A percentile compares a stretch with the other conserved stretches of the same genome.
These are phyloP conservation scores for Brassica juncea DNA, from an alignment of 345 rosid genomes.

Conservation along the genomic window DNA sequence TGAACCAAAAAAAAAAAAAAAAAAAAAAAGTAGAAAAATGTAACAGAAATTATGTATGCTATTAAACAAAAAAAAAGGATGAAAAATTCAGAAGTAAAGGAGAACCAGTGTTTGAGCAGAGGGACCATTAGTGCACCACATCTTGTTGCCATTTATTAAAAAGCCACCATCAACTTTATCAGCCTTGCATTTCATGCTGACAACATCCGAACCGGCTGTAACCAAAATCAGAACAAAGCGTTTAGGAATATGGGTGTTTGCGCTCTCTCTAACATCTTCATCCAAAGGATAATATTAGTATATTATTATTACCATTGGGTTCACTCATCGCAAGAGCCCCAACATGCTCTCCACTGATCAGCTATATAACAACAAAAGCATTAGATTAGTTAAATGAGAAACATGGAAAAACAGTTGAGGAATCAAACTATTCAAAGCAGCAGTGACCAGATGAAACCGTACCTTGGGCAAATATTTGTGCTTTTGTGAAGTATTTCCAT, in stretches of 20 bases:
- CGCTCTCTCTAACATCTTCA: slow-evolving; percentile 9
- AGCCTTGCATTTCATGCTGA: slow-evolving; percentile 97
- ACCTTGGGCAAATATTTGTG: slow-evolving; percentile 91
- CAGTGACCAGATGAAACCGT: slow-evolving; percentile 19
- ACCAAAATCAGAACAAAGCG: slow-evolving; percentile 8
- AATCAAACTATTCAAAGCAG: neutral
- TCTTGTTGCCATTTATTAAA: slow-evolving; percentile 79
- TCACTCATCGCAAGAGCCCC: slow-evolving; percentile 99
- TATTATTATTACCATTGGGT: slow-evolving; percentile 70
- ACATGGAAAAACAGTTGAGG: neutral
- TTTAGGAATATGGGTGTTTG: neutral
- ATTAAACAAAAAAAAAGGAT: neutral
- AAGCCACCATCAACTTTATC: slow-evolving; percentile 85
- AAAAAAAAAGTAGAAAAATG: neutral
- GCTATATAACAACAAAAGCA: slow-evolving; percentile 55
- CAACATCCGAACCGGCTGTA: slow-evolving; percentile 96
- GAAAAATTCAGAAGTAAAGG: slow-evolving; percentile 1
- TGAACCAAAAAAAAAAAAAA: slow-evolving; percentile 6
- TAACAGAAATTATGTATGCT: neutral
- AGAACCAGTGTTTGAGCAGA: slow-evolving; percentile 86
- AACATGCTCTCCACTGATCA: slow-evolving; percentile 90
- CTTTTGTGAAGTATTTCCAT: slow-evolving; percentile 77
- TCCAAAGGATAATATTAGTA: slow-evolving; percentile 5
- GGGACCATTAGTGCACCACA: slow-evolving; percentile 99
- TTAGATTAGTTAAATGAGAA: neutral